phyloP scores from a whole-genome alignment of 768 basidiomycete genomes.

The Kwoniella mangroviensis region DNA sequence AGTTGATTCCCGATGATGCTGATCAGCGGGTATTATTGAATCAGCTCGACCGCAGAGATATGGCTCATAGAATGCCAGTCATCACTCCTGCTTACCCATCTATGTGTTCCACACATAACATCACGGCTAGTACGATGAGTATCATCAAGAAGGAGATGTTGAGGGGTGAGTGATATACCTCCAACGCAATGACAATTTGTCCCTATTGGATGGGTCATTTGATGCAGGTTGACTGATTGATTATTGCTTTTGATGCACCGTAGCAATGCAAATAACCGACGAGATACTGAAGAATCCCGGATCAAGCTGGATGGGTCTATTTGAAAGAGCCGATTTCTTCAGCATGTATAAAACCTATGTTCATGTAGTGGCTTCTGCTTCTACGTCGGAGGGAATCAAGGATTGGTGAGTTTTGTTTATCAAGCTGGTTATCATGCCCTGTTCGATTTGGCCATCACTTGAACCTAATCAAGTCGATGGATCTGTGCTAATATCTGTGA shows the following conservation, averaged over 20 bases:
- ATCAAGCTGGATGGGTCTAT: slow-evolving; percentile 87
- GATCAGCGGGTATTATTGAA: too few relatives aligned
- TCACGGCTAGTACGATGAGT: slow-evolving; percentile 91
- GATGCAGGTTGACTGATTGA: too few relatives aligned
- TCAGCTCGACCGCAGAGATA: slow-evolving; percentile 48
- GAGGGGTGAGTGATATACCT: slow-evolving; percentile 65
- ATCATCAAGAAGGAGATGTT: slow-evolving; percentile 96
- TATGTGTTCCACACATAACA: slow-evolving; percentile 99
- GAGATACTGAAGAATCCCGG: slow-evolving; percentile 79
- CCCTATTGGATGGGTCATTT: background rate
- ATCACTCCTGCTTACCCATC: slow-evolving; percentile 99
- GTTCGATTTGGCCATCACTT: background rate
- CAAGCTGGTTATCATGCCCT: background rate
- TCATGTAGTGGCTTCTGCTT: slow-evolving; percentile 91
- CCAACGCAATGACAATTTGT: background rate
- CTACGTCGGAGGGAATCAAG: slow-evolving; percentile 77
- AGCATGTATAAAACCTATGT: slow-evolving; percentile 94
- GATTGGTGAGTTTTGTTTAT: slow-evolving; percentile 73
- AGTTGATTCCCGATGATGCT: background rate
- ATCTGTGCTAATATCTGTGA: too few relatives aligned
- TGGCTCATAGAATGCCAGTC: slow-evolving; percentile 96
- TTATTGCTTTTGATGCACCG: slow-evolving; percentile 6
- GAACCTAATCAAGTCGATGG: too few relatives aligned
- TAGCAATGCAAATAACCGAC: slow-evolving; percentile 91
- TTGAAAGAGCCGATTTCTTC: slow-evolving; percentile 95